Evolutionary conservation across 2,329 filamentous ascomycete genomes (phyloP).

Genomic region (Nothomitra cinnamomea): DNA sequence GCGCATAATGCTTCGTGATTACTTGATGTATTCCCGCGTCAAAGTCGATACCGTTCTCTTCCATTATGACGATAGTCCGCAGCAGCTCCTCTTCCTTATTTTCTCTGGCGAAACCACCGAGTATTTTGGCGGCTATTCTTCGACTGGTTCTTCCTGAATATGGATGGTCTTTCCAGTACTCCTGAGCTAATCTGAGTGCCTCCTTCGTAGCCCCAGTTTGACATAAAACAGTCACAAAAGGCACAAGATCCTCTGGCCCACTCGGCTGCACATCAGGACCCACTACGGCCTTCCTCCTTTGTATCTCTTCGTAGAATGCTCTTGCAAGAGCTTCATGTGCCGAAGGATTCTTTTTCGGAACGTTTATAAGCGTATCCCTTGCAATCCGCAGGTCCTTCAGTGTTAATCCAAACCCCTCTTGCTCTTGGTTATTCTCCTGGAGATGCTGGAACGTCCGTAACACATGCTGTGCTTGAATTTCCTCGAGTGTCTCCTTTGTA

Average conservation of each 20-base stretch:
- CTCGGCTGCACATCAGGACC: constrained; percentile 11
- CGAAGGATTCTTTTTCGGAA: constrained; percentile 26
- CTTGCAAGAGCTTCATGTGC: constrained; percentile 33
- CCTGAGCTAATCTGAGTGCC: constrained; percentile 30
- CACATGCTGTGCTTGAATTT: constrained; percentile 47
- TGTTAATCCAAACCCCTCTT: constrained; percentile 19
- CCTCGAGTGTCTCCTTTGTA: constrained; percentile 36
- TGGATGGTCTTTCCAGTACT: constrained; percentile 22
- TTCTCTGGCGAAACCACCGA: constrained; percentile 43
- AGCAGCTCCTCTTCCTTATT: constrained; percentile 40
- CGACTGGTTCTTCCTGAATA: constrained; percentile 9
- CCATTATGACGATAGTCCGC: constrained; percentile 35
- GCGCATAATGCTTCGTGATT: constrained; percentile 46
- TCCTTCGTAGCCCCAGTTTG: constrained; percentile 37
- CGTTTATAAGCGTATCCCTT: constrained; percentile 26
- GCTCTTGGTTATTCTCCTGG: constrained; percentile 20
- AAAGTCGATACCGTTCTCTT: constrained; percentile 22
- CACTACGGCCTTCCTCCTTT: constrained; percentile 12
- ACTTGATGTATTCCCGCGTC: constrained; percentile 25
- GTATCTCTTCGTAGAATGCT: constrained; percentile 25
- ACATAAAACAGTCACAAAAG: constrained; percentile 34
- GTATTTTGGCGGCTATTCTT: constrained; percentile 18
- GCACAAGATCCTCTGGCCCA: constrained; percentile 22
- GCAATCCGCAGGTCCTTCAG: constrained; percentile 29
- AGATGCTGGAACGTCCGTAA: constrained; percentile 45